These are phyloP conservation scores for Aspergillus panamensis DNA, from an alignment of 495 filamentous ascomycete species.

Conservation along the genomic window DNA sequence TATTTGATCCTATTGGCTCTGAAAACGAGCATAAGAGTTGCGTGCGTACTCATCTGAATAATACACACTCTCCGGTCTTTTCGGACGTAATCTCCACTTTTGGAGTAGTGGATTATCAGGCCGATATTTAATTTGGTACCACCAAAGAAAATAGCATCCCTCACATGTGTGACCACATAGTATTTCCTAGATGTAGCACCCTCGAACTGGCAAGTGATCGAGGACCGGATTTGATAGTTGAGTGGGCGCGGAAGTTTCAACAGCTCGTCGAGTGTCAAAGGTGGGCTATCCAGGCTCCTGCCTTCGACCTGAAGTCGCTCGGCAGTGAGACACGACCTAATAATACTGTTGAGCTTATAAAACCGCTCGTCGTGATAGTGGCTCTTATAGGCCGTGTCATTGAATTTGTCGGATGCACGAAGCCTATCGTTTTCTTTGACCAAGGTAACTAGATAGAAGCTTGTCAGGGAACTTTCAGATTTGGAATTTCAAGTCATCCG, in stretches of 20 bases:
- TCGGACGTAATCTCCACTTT: neutral
- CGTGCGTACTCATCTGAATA: neutral
- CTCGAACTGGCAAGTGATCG: neutral
- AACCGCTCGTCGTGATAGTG: neutral
- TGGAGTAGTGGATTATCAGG: neutral
- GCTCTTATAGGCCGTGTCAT: neutral
- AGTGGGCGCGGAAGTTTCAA: neutral
- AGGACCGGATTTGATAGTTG: neutral
- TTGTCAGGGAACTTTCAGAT: neutral
- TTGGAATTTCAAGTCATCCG: neutral
- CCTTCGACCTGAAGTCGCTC: neutral
- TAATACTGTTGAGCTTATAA: neutral
- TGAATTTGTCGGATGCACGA: neutral
- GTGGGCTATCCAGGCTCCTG: neutral
- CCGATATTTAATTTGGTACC: neutral
- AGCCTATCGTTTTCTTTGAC: neutral
- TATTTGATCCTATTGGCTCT: neutral
- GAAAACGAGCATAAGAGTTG: neutral
- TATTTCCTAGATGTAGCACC: neutral
- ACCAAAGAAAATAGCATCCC: neutral
- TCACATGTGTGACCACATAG: neutral
- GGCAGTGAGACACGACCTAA: neutral
- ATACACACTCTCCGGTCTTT: neutral
- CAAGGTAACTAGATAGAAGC: neutral
- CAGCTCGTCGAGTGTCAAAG: neutral